A percentile compares a stretch with the other conserved stretches of the same genome.
These are phyloP conservation scores for Diaporthe australafricana DNA, from an alignment of 2,329 filamentous ascomycete genomes.

Conservation along the genomic window DNA sequence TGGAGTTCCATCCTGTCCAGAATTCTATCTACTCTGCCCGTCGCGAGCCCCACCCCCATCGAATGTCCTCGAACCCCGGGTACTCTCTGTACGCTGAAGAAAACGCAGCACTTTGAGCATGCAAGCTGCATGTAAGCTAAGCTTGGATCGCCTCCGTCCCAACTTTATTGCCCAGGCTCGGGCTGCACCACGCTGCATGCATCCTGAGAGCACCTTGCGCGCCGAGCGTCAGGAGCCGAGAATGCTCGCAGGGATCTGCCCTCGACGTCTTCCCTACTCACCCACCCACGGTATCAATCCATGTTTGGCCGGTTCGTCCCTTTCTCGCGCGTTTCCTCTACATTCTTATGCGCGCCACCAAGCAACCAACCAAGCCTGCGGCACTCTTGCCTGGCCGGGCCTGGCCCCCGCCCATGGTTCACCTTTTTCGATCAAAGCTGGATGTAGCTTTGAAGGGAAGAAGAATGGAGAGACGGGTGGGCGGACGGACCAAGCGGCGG, in stretches of 20 bases:
- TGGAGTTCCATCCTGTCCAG: neutral
- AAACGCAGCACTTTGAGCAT: neutral
- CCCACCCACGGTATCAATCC: neutral
- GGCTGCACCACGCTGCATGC: neutral
- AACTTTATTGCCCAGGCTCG: slow-evolving; percentile 4
- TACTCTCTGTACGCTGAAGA: too few relatives aligned
- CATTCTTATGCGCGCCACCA: slow-evolving; percentile 16
- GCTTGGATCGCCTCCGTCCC: slow-evolving; percentile 12
- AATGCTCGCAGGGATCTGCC: slow-evolving; percentile 12
- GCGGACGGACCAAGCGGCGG: neutral
- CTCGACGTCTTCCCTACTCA: slow-evolving; percentile 6
- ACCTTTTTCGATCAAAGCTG: neutral
- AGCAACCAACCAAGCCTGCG: neutral
- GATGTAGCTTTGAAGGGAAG: neutral
- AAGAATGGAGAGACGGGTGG: neutral
- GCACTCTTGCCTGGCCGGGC: slow-evolving; percentile 8
- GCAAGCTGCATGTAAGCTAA: neutral
- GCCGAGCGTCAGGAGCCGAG: slow-evolving; percentile 25
- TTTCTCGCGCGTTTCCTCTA: slow-evolving; percentile 16
- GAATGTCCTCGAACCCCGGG: too few relatives aligned
- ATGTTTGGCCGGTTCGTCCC: slow-evolving; percentile 21
- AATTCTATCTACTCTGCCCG: neutral
- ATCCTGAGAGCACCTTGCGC: neutral
- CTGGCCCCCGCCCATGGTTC: neutral
- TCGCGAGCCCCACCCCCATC: neutral